Evolutionary conservation across 768 basidiomycete species (phyloP), one percentile per base, ranked within the genome.

Genomic region (Psilocybe tampanensis): DNA sequence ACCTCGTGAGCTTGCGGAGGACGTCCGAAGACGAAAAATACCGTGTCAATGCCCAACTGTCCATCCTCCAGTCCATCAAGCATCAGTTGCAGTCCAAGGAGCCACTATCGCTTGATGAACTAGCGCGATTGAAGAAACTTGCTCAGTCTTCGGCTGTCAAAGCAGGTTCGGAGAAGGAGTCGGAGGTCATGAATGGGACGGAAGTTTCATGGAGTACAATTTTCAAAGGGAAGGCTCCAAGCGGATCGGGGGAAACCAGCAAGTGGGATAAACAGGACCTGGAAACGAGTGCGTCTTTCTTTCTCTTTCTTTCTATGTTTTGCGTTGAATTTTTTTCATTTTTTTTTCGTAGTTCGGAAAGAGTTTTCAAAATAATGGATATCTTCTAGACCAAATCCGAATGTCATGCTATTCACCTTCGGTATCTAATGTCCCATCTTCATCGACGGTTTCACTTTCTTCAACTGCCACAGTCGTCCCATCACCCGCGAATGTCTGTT

Each of bases 41-140:
- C 15, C 80, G 80, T 22, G 65, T 80, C 42, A 68, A 78, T 50
- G 86, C 88, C 4, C 86, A 82, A 55, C 74, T 83, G 36, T 83
- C 86, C 19, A 82, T 91, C 59, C 75, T 91, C 55, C 79, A 85
- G 55, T 82, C 83, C 50, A 78, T 89, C 52, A 75, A 76, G 7
- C 71, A 76, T 22, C 83, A 83, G 57, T 70, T 90, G 47, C 75
- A 76, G 33, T 76, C 80, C 1, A 76, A 77, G 50, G 76, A 75
- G 52, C 62, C 71, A 33, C 65, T 85, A 47, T 71, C 80, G 2
- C 70, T 72, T 61, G 79, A 73, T 32, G 88, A 89, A 61, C 70
- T 89, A 22, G 77, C 72, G 41, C 73, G 81, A 55, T 69, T 90
- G 52, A 79, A 78, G 64, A 79, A 74, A 51, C 78, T 91, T 21